Evolutionary conservation across 352 stramenopile species (phyloP).

Genomic region (Pythium rhizo-oryzae): DNA sequence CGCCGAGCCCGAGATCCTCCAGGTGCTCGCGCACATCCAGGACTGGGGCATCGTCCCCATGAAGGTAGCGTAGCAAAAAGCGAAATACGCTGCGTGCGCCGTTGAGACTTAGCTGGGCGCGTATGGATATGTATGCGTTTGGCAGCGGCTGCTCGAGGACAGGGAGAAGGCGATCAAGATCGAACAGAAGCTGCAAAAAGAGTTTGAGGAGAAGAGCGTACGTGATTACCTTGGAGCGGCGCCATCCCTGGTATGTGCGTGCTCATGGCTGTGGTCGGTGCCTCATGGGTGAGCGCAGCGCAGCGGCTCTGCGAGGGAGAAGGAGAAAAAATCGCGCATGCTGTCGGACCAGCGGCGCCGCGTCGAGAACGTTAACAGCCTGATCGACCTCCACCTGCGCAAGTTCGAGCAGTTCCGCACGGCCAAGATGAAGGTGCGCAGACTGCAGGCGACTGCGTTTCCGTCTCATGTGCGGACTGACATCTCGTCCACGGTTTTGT

Average conservation of each 20-base stretch:
- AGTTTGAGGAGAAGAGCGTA: conserved; percentile 70
- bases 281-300: conserved; percentile 25
- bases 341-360: conserved; percentile 82
- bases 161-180: conserved; percentile 84
- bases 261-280: not conserved
- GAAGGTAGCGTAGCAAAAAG: no score
- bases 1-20: conserved; percentile 69
- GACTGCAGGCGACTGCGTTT: not conserved
- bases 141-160: conserved; percentile 74
- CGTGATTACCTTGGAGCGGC: not conserved
- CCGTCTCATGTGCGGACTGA: not conserved
- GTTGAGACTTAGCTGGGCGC: no score
- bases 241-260: no score
- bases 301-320: conserved; percentile 55
- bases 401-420: conserved; percentile 76
- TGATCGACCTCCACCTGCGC: conserved; percentile 76
- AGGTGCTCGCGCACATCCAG: conserved; percentile 74
- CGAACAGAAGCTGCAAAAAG: conserved; percentile 71
- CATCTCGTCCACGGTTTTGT: no score
- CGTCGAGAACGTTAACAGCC: conserved; percentile 78
- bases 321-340: conserved; percentile 83
- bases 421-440: conserved; percentile 73
- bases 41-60: conserved; percentile 84
- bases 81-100: no score
- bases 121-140: no score